Evolutionary conservation across 192 early-diverging fungal species (phyloP), one percentile per base, ranked within the genome.

Genomic region (Umbelopsis ramanniana): DNA sequence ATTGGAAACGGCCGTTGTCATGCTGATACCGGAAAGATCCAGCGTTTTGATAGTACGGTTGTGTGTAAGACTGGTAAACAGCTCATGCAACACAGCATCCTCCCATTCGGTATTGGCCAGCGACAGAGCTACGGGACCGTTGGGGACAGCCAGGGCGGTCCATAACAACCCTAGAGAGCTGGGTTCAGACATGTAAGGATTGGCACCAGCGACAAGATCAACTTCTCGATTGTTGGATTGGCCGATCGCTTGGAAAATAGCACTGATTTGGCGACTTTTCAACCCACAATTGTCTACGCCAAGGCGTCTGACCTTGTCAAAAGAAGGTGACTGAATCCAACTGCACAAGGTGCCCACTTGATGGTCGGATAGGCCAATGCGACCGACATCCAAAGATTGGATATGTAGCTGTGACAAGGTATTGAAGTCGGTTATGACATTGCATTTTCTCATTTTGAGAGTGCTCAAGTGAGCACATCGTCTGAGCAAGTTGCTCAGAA

Each of bases 91-190:
- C 2, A 43, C 50, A 22, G 40, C 43, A 43, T 52, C 40, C 40
- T 71, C 70, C 70, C 70, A 71, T 46, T 43, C 50, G 9, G 43
- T 45, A 45, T 38, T 21, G 40, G 50, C 52, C 14, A 71, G 12
- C 0, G 37, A 53, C 8, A 71, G 43, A 9, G 70, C 15, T 23
- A 26, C 6, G 2, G 70, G 70, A 7, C 70, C 70, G 21, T 12
- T 37, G 11, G 24, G 21, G 12, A 45, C 21, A 26, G 70, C 40
- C 19, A 71, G 8, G 38, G 47, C 12, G 24, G 26, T 29, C 70
- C 70, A 71, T 14, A 71, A 37, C 23, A 23, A 60, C 7, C 52
- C 52, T 26, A 54, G 40, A 43, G 50, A 57, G 26, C 23, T 29
- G 11, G 21, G 26, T 26, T 48, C 38, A 2, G 52, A 54, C 29